Evolutionary conservation across 768 basidiomycete species (phyloP).

Genomic region (Mrakia blollopis): DNA sequence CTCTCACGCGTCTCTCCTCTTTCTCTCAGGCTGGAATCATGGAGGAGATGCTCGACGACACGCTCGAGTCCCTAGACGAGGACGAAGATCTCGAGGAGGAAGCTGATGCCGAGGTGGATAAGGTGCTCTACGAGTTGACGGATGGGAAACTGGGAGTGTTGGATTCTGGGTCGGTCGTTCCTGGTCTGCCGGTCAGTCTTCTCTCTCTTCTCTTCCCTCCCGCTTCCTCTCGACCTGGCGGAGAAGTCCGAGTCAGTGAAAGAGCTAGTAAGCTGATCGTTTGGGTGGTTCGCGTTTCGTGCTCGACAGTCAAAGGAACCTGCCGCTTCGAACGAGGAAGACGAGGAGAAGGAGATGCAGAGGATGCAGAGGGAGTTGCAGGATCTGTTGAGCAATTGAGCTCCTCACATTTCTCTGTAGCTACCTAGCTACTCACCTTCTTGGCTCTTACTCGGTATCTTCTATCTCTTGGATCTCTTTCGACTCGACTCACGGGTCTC

Average conservation of each 20-base stretch:
- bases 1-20: background rate
- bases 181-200: constrained; percentile 36
- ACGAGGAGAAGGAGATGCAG: constrained; percentile 82
- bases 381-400: constrained; percentile 62
- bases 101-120: constrained; percentile 95
- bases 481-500: background rate
- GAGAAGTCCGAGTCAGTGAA: too few relatives aligned
- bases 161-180: constrained; percentile 33
- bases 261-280: background rate
- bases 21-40: constrained; percentile 78
- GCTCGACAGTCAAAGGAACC: constrained; percentile 47
- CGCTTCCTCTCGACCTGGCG: background rate
- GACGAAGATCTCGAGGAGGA: constrained; percentile 94
- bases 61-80: constrained; percentile 64
- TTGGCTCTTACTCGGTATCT: background rate
- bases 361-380: constrained; percentile 83
- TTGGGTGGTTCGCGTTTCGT: background rate
- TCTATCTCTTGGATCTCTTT: background rate
- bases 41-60: constrained; percentile 97
- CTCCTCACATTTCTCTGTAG: background rate
- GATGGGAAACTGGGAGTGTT: constrained; percentile 64
- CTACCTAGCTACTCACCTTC: background rate
- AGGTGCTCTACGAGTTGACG: constrained; percentile 89
- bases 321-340: constrained; percentile 65
- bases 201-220: constrained; percentile 1